phyloP scores from a whole-genome alignment of 495 filamentous ascomycete genomes.

The Penicillium egyptiacum region DNA sequence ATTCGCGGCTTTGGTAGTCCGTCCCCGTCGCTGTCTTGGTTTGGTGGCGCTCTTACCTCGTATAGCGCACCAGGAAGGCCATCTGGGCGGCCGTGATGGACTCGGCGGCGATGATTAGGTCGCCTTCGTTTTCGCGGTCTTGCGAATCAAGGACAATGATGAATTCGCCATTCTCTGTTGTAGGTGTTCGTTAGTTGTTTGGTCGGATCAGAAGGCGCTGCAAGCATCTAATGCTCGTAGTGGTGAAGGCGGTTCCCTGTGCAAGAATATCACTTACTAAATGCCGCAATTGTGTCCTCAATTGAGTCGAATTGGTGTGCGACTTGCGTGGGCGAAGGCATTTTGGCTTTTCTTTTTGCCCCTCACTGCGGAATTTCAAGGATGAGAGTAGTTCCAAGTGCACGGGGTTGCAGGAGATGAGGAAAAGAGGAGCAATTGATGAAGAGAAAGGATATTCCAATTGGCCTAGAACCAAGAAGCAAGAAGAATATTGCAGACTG shows the following conservation, averaged over 20 bases:
- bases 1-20: neutral
- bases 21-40: neutral
- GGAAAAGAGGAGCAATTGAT: neutral
- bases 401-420: neutral
- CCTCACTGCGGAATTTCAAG: conserved; percentile 24
- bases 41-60: conserved; percentile 46
- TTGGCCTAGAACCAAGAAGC: neutral
- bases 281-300: conserved; percentile 78
- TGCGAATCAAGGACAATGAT: conserved; percentile 91
- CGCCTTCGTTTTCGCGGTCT: conserved; percentile 94
- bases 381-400: neutral
- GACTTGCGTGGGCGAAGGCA: conserved; percentile 41
- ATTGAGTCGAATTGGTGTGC: conserved; percentile 71
- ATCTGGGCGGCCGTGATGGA: conserved; percentile 84
- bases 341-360: conserved; percentile 28
- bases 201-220: conserved; percentile 10
- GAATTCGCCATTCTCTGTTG: conserved; percentile 81
- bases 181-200: conserved; percentile 19
- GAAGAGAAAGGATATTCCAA: neutral
- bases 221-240: neutral
- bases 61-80: conserved; percentile 91
- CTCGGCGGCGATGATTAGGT: conserved; percentile 91
- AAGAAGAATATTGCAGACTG: conserved; percentile 11
- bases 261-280: conserved; percentile 58
- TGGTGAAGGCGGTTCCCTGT: neutral